A percentile compares a stretch with the other conserved stretches of the same genome.
Conservation (phyloP, 495 filamentous ascomycete genomes). For the Extremus antarcticus region DNA sequence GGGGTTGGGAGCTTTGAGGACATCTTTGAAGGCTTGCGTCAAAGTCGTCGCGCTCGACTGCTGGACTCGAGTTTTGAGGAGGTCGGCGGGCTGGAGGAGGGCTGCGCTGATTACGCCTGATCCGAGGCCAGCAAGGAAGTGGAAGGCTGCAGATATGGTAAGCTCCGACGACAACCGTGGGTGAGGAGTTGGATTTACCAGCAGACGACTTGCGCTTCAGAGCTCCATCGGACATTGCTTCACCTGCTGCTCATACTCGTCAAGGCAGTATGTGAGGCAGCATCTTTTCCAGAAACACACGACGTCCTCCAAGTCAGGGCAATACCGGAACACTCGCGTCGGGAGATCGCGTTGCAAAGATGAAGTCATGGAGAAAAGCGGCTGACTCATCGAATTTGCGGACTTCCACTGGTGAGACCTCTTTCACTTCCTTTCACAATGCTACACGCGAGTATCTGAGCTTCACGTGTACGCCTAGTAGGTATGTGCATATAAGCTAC, state of each 20-base stretch:
- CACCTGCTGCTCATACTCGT: neutral
- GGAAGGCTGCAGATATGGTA: slow-evolving; percentile 41
- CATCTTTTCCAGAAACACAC: too few relatives aligned
- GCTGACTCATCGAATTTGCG: too few relatives aligned
- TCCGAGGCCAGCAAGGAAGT: slow-evolving; percentile 79
- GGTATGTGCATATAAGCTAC: too few relatives aligned
- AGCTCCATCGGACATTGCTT: slow-evolving; percentile 16
- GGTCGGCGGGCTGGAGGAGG: slow-evolving; percentile 89
- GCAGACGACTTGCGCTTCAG: slow-evolving; percentile 16
- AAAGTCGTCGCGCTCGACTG: slow-evolving; percentile 59
- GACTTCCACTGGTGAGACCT: too few relatives aligned
- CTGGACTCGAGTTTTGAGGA: slow-evolving; percentile 93
- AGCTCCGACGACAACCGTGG: neutral
- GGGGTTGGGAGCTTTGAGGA: slow-evolving; percentile 49
- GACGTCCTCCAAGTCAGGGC: too few relatives aligned
- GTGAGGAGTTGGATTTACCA: slow-evolving; percentile 3
- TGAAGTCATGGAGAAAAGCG: neutral
- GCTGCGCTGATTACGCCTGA: slow-evolving; percentile 80
- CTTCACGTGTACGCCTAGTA: too few relatives aligned
- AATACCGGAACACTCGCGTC: too few relatives aligned
- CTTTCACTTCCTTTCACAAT: too few relatives aligned
- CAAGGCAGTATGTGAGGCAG: neutral
- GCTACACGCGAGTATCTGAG: too few relatives aligned
- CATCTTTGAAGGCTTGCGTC: slow-evolving; percentile 55
- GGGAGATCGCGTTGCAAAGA: neutral